A percentile compares a stretch with the other conserved stretches of the same genome.
phyloP scores from a whole-genome alignment of 176 grass and related monocot species.

The Chloris gayana region DNA sequence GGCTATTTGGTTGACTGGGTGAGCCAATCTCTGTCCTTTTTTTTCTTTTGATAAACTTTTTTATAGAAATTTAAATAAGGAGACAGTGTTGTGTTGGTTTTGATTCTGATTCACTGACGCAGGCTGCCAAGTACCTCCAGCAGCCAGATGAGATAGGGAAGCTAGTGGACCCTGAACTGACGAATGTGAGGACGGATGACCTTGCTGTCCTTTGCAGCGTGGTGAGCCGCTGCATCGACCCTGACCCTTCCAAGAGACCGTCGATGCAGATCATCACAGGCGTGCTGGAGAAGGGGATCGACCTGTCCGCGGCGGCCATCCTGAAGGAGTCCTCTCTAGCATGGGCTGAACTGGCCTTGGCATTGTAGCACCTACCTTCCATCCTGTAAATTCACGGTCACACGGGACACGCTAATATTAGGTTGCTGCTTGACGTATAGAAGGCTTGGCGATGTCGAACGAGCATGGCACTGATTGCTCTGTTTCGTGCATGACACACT shows the following conservation, averaged over 20 bases:
- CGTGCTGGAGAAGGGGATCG: conserved; percentile 71
- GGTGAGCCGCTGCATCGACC: conserved; percentile 83
- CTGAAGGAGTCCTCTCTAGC: conserved; percentile 85
- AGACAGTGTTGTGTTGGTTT: not conserved
- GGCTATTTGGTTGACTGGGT: conserved; percentile 88
- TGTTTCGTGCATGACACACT: too few species aligned
- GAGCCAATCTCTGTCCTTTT: conserved; percentile 20
- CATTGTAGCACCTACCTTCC: conserved; percentile 43
- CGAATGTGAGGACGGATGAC: conserved; percentile 53
- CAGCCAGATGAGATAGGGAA: conserved; percentile 76
- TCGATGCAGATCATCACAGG: conserved; percentile 90
- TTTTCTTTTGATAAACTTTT: not conserved
- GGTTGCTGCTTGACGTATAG: conserved; percentile 23
- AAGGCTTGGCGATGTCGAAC: too few species aligned
- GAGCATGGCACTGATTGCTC: too few species aligned
- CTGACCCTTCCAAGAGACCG: conserved; percentile 76
- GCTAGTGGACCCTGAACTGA: conserved; percentile 69
- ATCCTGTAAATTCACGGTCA: conserved; percentile 31
- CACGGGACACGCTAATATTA: conserved; percentile 10
- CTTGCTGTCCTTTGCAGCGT: conserved; percentile 79
- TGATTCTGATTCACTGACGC: conserved; percentile 1
- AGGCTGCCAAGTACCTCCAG: conserved; percentile 80
- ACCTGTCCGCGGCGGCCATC: conserved; percentile 68
- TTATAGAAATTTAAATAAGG: too few species aligned
- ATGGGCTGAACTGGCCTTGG: conserved; percentile 83